A percentile compares a stretch with the other conserved stretches of the same genome.
Conservation (phyloP, 805 yeast species). For the Starmerella gropengiesseri region DNA sequence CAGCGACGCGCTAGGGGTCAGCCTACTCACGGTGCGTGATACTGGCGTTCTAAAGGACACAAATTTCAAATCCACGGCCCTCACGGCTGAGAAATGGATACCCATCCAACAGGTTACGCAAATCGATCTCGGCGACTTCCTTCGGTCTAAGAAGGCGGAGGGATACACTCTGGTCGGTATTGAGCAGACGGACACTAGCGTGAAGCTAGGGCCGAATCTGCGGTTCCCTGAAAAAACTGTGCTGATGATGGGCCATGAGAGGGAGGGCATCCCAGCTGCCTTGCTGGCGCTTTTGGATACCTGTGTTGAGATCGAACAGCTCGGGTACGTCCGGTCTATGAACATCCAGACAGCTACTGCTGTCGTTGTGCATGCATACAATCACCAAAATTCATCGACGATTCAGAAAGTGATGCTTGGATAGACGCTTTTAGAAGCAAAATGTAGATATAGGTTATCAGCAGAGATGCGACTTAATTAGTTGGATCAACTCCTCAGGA, state of each 20-base stretch:
- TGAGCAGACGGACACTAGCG: conserved; percentile 88
- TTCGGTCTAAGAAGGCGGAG: conserved; percentile 50
- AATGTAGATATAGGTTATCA: too few species aligned
- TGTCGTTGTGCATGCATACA: conserved; percentile 82
- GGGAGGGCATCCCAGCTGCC: conserved; percentile 85
- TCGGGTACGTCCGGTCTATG: conserved; percentile 89
- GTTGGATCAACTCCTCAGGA: too few species aligned
- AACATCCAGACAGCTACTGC: conserved; percentile 96
- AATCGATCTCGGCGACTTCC: conserved; percentile 42
- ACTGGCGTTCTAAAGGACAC: conserved; percentile 47
- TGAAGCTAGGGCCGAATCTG: conserved; percentile 50
- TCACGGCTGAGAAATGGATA: conserved; percentile 93
- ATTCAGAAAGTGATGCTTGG: too few species aligned
- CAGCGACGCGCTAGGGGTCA: conserved; percentile 87
- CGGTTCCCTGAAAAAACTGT: conserved; percentile 71
- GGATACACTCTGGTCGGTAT: conserved; percentile 84
- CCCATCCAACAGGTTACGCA: conserved; percentile 72
- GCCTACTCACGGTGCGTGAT: conserved; percentile 67
- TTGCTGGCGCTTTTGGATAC: conserved; percentile 69
- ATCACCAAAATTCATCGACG: too few species aligned
- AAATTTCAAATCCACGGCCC: conserved; percentile 79
- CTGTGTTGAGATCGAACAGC: conserved; percentile 84
- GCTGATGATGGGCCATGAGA: conserved; percentile 72
- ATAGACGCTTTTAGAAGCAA: too few species aligned
- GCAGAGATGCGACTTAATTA: too few species aligned